A percentile compares a stretch with the other conserved stretches of the same genome.
These are phyloP conservation scores for Penicillium sp. DNA, from an alignment of 2,329 filamentous ascomycete genomes.

Conservation along the genomic window DNA sequence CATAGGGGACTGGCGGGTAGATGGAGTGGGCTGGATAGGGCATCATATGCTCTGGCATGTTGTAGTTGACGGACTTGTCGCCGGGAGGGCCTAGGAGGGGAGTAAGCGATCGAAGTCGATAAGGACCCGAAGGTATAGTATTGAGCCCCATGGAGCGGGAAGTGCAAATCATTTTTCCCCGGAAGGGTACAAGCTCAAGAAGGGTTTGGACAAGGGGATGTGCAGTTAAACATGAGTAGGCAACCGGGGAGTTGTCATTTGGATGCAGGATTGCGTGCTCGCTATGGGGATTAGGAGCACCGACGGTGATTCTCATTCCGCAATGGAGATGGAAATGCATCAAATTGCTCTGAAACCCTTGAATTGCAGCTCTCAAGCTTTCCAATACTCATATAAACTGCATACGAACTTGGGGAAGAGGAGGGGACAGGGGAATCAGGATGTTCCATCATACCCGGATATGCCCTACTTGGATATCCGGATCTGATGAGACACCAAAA, in stretches of 20 bases:
- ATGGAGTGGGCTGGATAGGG: slow-evolving; percentile 39
- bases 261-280: slow-evolving; percentile 39
- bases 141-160: slow-evolving; percentile 14
- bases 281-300: slow-evolving; percentile 15
- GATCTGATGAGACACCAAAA: neutral
- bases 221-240: slow-evolving; percentile 18
- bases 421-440: neutral
- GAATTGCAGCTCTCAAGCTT: neutral
- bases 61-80: slow-evolving; percentile 40
- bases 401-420: neutral
- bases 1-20: slow-evolving; percentile 39
- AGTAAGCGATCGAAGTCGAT: slow-evolving; percentile 25
- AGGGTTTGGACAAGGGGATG: slow-evolving; percentile 12
- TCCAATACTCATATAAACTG: slow-evolving; percentile 3
- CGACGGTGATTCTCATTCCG: slow-evolving; percentile 22
- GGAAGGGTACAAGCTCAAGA: slow-evolving; percentile 12
- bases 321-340: slow-evolving; percentile 2
- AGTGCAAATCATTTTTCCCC: slow-evolving; percentile 20
- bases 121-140: slow-evolving; percentile 1
- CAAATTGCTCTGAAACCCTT: neutral
- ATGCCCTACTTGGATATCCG: neutral
- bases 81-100: slow-evolving; percentile 21
- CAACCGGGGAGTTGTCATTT: slow-evolving; percentile 32
- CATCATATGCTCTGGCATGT: slow-evolving; percentile 38
- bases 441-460: neutral